These are phyloP conservation scores for Fusarium equiseti DNA, from an alignment of 2,329 filamentous ascomycete genomes.

Conservation along the genomic window DNA sequence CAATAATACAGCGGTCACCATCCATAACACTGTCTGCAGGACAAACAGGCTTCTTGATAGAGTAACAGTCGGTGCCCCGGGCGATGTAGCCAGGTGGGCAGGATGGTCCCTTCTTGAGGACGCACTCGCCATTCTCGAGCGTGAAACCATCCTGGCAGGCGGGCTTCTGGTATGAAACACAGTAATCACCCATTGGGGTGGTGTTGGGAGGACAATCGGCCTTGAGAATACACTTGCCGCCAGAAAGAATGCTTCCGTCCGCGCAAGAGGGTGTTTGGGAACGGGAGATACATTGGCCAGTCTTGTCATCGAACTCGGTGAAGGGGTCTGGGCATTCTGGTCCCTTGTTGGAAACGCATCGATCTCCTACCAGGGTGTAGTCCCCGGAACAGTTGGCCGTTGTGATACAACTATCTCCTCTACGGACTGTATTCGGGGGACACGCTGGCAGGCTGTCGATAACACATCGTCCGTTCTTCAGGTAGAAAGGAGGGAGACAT, in stretches of 20 bases:
- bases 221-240: not conserved
- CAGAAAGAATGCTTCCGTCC: not conserved
- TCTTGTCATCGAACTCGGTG: not conserved
- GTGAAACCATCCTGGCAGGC: not conserved
- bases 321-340: not conserved
- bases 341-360: not conserved
- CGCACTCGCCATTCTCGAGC: constrained; percentile 1
- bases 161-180: not conserved
- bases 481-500: not conserved
- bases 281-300: not conserved
- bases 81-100: not conserved
- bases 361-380: not conserved
- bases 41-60: not conserved
- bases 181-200: constrained; percentile 3
- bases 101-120: not conserved
- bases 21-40: not conserved
- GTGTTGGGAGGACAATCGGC: not conserved
- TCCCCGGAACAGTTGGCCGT: not conserved
- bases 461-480: not conserved
- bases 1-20: constrained; percentile 1
- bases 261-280: not conserved
- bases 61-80: not conserved
- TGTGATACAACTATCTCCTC: not conserved
- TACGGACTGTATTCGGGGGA: not conserved
- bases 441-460: not conserved